A percentile compares a stretch with the other conserved stretches of the same genome.
Conservation (phyloP, 2,329 filamentous ascomycete genomes). For the Plenodomus biglobosus region DNA sequence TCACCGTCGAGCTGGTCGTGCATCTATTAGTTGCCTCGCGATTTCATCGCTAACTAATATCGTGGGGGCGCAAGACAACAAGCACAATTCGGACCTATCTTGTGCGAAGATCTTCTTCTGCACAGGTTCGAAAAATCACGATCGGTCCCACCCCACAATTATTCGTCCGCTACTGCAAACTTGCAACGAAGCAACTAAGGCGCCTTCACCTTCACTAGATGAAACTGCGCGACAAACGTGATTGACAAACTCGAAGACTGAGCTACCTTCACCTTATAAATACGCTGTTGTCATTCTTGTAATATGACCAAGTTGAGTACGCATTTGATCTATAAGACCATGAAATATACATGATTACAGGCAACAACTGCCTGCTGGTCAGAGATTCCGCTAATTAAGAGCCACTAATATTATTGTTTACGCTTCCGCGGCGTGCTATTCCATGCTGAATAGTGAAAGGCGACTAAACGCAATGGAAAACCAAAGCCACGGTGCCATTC, state of each 20-base stretch:
- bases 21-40: conserved; percentile 5
- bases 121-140: neutral
- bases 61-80: conserved; percentile 9
- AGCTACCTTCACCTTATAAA: conserved; percentile 14
- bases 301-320: neutral
- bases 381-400: neutral
- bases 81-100: neutral
- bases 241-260: neutral
- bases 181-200: neutral
- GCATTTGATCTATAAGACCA: neutral
- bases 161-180: neutral
- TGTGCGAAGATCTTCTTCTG: neutral
- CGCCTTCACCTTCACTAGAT: conserved; percentile 13
- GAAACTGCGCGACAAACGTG: neutral
- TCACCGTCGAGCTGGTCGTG: conserved; percentile 13
- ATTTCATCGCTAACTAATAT: conserved; percentile 9
- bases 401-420: neutral
- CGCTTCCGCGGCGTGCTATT: neutral
- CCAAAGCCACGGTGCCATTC: neutral
- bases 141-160: neutral
- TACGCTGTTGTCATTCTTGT: neutral
- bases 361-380: neutral
- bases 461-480: too few species aligned
- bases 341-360: neutral
- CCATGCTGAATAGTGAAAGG: too few species aligned